Base-by-base conservation (phyloP, 164 flowering plant genomes). In the Malania oleifera region DNA sequence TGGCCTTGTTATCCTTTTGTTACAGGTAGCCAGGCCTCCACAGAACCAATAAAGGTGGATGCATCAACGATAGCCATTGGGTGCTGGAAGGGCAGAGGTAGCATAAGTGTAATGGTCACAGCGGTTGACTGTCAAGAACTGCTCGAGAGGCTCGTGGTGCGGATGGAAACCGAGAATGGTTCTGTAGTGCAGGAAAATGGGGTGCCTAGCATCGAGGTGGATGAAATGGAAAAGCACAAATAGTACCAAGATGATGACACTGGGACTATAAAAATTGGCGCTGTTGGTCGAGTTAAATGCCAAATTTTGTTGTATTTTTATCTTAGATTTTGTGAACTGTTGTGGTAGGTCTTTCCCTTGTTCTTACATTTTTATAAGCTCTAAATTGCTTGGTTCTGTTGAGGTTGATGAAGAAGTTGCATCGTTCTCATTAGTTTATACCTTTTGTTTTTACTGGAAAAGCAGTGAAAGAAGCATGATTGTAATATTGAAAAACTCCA, bases 21-120 rank as follows among this genome's bases (percentile, higher is more conserved):
- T 68, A 65, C 82, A 87, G 89, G 66, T 52, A 49, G 29, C 18
- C 44, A 69, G 44, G 23, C 69, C 34, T 18, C 43, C 10, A 28
- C 74, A 6, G 76, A 74, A 58, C 61, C 64, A 15, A 43, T 72
- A 34, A 46, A 58, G 53, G 77, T 69, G n/a, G 80, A 79, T 65
- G 63, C 73, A 17, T 79, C 87, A 15, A 79, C 92, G 17, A 74
- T 91, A 59, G 96, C 97, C 49, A 86, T 95, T 61, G 93, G 96
- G 17, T 86, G 99, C 76, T 95, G 99, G 99, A 95, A 69, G 61
- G 99, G 99, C 12, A 81, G 75, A 70, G 75, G 73, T 25, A 88
- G 76, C 62, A 37, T 95, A 51, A 66, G 73, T 12, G 87, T 88
- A 11, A 91, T 95, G 99, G 89, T 91, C 29, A 77, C 93, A 12